phyloP scores from a whole-genome alignment of 139 green algal species.

The Haematococcus lacustris region DNA sequence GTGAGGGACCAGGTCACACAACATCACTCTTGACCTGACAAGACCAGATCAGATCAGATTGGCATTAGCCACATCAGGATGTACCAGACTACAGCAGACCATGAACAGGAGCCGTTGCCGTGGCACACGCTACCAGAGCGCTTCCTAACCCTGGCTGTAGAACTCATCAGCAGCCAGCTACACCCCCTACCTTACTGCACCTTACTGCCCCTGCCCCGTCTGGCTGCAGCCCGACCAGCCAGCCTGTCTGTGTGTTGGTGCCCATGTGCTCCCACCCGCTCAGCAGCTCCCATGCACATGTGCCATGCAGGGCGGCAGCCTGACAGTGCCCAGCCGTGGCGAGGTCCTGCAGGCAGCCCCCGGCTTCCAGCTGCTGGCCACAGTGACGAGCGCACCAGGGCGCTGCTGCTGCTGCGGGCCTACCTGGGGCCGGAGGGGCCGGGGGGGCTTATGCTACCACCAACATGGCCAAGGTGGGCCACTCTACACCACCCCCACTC shows the following conservation, averaged over 20 bases:
- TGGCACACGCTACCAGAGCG: constrained; percentile 20
- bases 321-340: constrained; percentile 65
- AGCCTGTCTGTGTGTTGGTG: neutral
- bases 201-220: too few relatives aligned
- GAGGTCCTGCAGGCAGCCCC: constrained; percentile 54
- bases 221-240: too few relatives aligned
- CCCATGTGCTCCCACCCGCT: neutral
- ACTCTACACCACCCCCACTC: neutral
- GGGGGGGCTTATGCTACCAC: constrained; percentile 35
- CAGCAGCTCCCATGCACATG: neutral
- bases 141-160: neutral
- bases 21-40: too few relatives aligned
- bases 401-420: constrained; percentile 23
- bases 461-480: constrained; percentile 38
- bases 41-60: too few relatives aligned
- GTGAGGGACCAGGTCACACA: too few relatives aligned
- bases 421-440: neutral
- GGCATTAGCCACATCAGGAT: too few relatives aligned
- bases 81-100: too few relatives aligned
- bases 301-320: constrained; percentile 28
- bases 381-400: constrained; percentile 56
- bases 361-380: constrained; percentile 81
- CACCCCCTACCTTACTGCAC: too few relatives aligned
- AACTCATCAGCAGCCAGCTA: neutral
- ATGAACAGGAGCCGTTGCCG: constrained; percentile 53